These are phyloP conservation scores for Azolla pinnata DNA, from an alignment of 75 land plant genomes.

Conservation along the genomic window DNA sequence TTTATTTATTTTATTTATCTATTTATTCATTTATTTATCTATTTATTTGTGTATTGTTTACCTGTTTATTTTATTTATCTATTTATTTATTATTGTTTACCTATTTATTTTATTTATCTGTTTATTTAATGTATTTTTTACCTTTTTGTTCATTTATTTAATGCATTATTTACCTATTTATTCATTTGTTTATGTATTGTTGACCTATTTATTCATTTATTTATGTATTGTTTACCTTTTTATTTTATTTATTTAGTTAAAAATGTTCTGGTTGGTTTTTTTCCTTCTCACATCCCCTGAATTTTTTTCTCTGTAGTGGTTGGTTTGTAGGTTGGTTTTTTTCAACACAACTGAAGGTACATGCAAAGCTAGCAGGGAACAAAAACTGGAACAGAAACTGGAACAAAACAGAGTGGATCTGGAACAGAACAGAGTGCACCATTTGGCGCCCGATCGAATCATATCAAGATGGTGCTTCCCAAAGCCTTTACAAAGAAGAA, in stretches of 20 bases:
- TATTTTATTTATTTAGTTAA: not conserved
- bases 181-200: not conserved
- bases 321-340: not conserved
- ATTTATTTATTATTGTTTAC: not conserved
- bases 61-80: no score
- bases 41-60: not conserved
- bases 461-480: no score
- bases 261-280: not conserved
- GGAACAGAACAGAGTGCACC: no score
- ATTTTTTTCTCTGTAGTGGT: not conserved
- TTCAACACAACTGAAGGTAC: not conserved
- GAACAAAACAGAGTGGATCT: not conserved
- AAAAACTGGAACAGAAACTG: not conserved
- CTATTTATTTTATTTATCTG: not conserved
- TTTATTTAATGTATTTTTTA: not conserved
- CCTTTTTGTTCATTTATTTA: not conserved
- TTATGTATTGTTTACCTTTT: not conserved
- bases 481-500: no score
- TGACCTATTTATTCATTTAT: not conserved
- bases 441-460: no score
- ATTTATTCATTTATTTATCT: not conserved
- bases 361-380: not conserved
- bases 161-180: not conserved
- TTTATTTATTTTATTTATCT: not conserved
- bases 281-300: not conserved